Conservation (phyloP, 371 early-diverging fungal species). For the Umbelopsis sp. region DNA sequence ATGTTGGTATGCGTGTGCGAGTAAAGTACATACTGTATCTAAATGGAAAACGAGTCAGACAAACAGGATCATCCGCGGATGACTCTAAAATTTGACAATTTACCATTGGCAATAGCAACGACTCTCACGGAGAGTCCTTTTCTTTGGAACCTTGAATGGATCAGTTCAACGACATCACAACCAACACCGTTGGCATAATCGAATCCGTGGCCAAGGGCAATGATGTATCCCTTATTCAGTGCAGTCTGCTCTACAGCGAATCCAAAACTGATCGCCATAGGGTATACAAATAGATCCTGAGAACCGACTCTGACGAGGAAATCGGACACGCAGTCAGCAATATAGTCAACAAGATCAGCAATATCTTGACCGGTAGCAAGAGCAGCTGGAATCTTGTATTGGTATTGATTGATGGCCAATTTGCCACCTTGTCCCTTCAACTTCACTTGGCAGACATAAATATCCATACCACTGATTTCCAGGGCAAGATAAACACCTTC, state of each 20-base stretch:
- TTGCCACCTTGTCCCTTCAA: constrained; percentile 53
- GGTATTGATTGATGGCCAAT: constrained; percentile 53
- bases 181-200: constrained; percentile 52
- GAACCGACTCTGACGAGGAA: constrained; percentile 49
- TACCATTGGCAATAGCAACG: constrained; percentile 77
- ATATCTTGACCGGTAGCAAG: constrained; percentile 67
- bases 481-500: constrained; percentile 89
- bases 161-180: constrained; percentile 46
- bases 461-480: constrained; percentile 87
- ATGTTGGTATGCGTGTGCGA: constrained; percentile 86
- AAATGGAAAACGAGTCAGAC: constrained; percentile 3
- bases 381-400: constrained; percentile 83
- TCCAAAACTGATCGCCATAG: constrained; percentile 54
- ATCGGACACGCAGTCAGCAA: constrained; percentile 71
- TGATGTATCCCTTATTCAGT: constrained; percentile 39
- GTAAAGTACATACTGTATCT: constrained; percentile 92
- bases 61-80: background rate
- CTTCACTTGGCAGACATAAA: constrained; percentile 54
- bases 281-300: constrained; percentile 51
- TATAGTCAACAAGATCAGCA: constrained; percentile 81
- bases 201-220: constrained; percentile 45
- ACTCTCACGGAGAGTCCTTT: constrained; percentile 50
- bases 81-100: constrained; percentile 21
- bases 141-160: constrained; percentile 43
- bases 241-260: constrained; percentile 52